Percentiles rank a stretch among this genome's conserved stretches.
Evolutionary conservation across 108 stramenopile species (phyloP).

Genomic region (Nitzschia sp.): DNA sequence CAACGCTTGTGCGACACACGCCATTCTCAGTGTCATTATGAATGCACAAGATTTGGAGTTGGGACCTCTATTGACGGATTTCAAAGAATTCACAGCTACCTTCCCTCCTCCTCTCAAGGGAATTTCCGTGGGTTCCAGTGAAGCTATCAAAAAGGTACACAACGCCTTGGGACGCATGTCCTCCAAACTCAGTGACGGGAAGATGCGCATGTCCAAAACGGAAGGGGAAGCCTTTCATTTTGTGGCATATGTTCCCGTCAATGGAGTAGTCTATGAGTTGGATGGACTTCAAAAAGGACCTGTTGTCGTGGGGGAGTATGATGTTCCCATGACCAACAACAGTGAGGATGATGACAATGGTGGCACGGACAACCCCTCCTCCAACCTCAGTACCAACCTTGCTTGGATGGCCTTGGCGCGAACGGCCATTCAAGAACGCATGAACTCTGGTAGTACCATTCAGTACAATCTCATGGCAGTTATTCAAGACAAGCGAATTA

Average conservation of each 20-base stretch:
- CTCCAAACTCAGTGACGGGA: slow-evolving; percentile 79
- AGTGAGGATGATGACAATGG: slow-evolving; percentile 22
- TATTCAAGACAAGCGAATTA: slow-evolving; percentile 65
- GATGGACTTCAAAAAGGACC: slow-evolving; percentile 93
- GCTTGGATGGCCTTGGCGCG: slow-evolving; percentile 72
- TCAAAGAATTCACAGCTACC: slow-evolving; percentile 71
- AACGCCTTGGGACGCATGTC: slow-evolving; percentile 88
- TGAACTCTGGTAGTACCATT: slow-evolving; percentile 67
- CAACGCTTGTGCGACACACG: slow-evolving; percentile 91
- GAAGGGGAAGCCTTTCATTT: slow-evolving; percentile 94
- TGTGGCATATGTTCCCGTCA: slow-evolving; percentile 85
- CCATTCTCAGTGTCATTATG: slow-evolving; percentile 77
- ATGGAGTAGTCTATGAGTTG: slow-evolving; percentile 88
- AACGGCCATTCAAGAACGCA: slow-evolving; percentile 76
- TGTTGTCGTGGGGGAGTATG: slow-evolving; percentile 62
- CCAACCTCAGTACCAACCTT: not conserved
- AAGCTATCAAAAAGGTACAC: slow-evolving; percentile 86
- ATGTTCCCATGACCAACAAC: slow-evolving; percentile 6
- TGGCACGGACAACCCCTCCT: slow-evolving; percentile 3
- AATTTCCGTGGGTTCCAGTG: slow-evolving; percentile 78
- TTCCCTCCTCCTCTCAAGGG: slow-evolving; percentile 88
- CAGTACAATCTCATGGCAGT: slow-evolving; percentile 95
- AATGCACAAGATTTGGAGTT: slow-evolving; percentile 60
- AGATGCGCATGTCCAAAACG: slow-evolving; percentile 40
- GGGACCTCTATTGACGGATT: slow-evolving; percentile 72